Evolutionary conservation across 1,284 basidiomycete genomes (phyloP), one percentile per base, ranked within the genome.

Genomic region (Apiotrichum mycotoxinovorans): DNA sequence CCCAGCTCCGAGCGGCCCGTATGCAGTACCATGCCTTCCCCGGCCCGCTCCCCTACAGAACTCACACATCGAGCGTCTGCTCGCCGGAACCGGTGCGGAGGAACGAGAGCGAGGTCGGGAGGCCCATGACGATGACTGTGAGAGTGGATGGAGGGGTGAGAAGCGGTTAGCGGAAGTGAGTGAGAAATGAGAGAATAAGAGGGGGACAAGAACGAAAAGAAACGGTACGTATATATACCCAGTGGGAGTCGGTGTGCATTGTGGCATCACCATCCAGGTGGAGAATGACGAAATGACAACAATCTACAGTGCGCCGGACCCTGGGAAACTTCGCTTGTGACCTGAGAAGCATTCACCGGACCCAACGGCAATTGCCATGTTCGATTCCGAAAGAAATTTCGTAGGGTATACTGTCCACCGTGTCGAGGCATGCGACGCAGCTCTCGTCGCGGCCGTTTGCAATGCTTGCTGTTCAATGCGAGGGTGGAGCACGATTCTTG

Each of bases 61-160:
- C 72, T 64, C 54, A 76, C 74, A 93, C 79, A 60, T 95, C 92
- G 55, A 97, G 81, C 2, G 88, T 89, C 70, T 96, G 90, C 0
- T 87, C 85, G 45, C 79, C 75, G 23, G 72, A 74, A 35, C 93
- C 94, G 64, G 94, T 81, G 48, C 87, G 78, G 48, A 91, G 81
- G 52, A 89, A 85, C 26, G 81, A 79, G 53, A 95, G 84, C 48
- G 84, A 83, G 7, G 88, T 88, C 78, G 87, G 88, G 48, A 95
- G 81, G 53, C 91, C 87, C 92, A 95, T 95, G 23, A 26, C 49
- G 42, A 40, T 7, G 5, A 30, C 7, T 30, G 12, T 5, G 5
- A 30, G 30, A 30, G 30, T 12, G 12, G 30, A 30, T 7, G 30
- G 12, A 30, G 30, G n/a, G n/a, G n/a, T n/a, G n/a, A n/a, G n/a